Base-by-base conservation (phyloP, 257 asterid species). In the Cynanchum wilfordii region DNA sequence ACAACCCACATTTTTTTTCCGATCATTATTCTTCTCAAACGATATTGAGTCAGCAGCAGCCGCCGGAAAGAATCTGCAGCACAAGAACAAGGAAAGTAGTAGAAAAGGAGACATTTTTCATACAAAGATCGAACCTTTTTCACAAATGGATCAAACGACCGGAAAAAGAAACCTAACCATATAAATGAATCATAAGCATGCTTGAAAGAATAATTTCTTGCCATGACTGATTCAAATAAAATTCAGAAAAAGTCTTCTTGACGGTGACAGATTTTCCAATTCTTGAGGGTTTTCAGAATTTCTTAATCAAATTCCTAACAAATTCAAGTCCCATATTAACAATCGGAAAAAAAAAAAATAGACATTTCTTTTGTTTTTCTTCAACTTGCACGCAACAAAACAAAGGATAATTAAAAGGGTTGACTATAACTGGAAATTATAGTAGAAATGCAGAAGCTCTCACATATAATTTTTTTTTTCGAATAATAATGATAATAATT, bases 191-290 rank as follows among this genome's bases (percentile, higher is more conserved):
- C 44, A 45, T 13, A 50, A 13, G 20, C 47, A 42, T 42, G 47
- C 11, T 42, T 9, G 29, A 15, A 65, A 50, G 40, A 65, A 52
- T 8, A 42, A 42, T 42, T 10, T 52, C 51, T 54, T 62, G 30
- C 25, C 30, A 16, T 10, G 54, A 66, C 56, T 57, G 16, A 54
- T 77, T 72, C 76, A 77, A 66, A 47, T 7, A 69, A 29, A 25
- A 33, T 45, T 40, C 33, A 15, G 25, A 56, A 74, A 74, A 52
- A 13, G 51, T 64, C 64, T 5, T 33, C 29, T 20, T 19, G 57
- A 63, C 69, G 24, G n/a, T 60, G 60, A 40, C 70, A 66, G 29
- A 33, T 22, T 33, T 33, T 33, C 47, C 55, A n/a, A n/a, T 55
- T 55, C 51, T 42, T 22, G 54, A 42, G 33, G 13, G 2, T 29